Evolutionary conservation across 2,329 filamentous ascomycete species (phyloP).

Genomic region (Teratosphaeria pseudoeucalypti): DNA sequence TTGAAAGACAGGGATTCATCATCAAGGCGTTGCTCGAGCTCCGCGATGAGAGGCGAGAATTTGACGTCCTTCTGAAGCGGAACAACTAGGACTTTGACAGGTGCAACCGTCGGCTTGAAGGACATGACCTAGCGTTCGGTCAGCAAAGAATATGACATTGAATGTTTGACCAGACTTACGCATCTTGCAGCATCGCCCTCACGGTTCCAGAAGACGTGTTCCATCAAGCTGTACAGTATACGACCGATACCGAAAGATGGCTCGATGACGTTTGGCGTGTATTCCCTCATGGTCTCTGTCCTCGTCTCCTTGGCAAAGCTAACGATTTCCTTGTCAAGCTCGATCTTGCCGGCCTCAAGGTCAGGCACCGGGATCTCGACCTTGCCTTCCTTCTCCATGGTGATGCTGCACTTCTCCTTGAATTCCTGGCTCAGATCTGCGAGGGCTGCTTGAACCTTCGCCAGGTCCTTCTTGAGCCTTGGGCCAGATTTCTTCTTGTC

Average conservation of each 20-base stretch:
- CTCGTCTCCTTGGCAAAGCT: slow-evolving; percentile 75
- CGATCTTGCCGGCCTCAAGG: slow-evolving; percentile 60
- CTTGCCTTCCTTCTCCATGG: slow-evolving; percentile 63
- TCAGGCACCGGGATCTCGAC: slow-evolving; percentile 64
- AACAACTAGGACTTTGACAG: slow-evolving; percentile 87
- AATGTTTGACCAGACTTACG: slow-evolving; percentile 46
- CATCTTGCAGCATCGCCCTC: slow-evolving; percentile 74
- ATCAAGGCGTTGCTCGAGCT: slow-evolving; percentile 66
- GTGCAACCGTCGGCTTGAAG: slow-evolving; percentile 70
- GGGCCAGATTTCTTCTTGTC: slow-evolving; percentile 96
- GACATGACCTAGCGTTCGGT: slow-evolving; percentile 48
- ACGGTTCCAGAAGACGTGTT: slow-evolving; percentile 92
- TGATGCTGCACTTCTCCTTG: slow-evolving; percentile 66
- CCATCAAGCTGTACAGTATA: slow-evolving; percentile 84
- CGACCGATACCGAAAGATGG: slow-evolving; percentile 95
- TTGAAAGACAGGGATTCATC: slow-evolving; percentile 69
- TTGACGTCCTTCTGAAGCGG: slow-evolving; percentile 72
- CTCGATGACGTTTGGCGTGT: slow-evolving; percentile 78
- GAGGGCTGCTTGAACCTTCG: slow-evolving; percentile 70
- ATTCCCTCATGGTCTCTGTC: slow-evolving; percentile 76
- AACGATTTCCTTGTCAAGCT: slow-evolving; percentile 69
- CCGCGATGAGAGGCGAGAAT: slow-evolving; percentile 67
- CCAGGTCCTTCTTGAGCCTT: slow-evolving; percentile 88
- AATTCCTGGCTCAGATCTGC: slow-evolving; percentile 67
- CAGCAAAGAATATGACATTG: slow-evolving; percentile 2